phyloP scores from a whole-genome alignment of 1,284 basidiomycete genomes.

The Boletus smithii region DNA sequence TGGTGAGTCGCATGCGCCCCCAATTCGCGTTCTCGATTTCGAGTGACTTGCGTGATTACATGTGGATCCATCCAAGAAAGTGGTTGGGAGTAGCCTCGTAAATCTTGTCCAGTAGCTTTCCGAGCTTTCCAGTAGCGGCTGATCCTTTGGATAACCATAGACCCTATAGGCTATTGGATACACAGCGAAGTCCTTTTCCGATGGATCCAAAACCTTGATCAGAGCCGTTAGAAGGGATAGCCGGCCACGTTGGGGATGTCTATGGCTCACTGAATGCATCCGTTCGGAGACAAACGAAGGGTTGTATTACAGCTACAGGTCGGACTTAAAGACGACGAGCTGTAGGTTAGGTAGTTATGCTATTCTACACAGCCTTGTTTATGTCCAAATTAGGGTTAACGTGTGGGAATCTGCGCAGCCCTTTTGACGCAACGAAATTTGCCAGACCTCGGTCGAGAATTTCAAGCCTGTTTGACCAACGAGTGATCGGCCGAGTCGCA shows the following conservation, averaged over 20 bases:
- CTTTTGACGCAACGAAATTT: too few species aligned
- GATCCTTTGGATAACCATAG: not conserved
- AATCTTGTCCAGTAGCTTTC: not conserved
- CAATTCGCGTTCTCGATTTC: too few species aligned
- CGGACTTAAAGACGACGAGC: too few species aligned
- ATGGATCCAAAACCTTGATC: not conserved
- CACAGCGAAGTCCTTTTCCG: not conserved
- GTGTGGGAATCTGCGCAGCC: too few species aligned
- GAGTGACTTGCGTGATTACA: not conserved
- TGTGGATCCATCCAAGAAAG: not conserved
- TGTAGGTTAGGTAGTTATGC: too few species aligned
- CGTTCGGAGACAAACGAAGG: not conserved
- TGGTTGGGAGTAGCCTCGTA: not conserved
- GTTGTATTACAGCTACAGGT: too few species aligned
- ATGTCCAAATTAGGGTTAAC: too few species aligned
- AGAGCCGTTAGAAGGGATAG: not conserved
- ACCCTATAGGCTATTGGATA: too few species aligned
- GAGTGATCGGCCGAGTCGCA: not conserved
- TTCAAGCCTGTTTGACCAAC: too few species aligned
- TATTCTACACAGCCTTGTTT: too few species aligned
- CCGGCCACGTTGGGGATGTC: not conserved
- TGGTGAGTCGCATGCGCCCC: too few species aligned
- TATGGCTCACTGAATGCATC: not conserved
- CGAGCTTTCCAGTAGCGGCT: not conserved
- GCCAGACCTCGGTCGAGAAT: too few species aligned